phyloP scores from a whole-genome alignment of 345 rosid genomes.

The Eucalyptus coolabah region DNA sequence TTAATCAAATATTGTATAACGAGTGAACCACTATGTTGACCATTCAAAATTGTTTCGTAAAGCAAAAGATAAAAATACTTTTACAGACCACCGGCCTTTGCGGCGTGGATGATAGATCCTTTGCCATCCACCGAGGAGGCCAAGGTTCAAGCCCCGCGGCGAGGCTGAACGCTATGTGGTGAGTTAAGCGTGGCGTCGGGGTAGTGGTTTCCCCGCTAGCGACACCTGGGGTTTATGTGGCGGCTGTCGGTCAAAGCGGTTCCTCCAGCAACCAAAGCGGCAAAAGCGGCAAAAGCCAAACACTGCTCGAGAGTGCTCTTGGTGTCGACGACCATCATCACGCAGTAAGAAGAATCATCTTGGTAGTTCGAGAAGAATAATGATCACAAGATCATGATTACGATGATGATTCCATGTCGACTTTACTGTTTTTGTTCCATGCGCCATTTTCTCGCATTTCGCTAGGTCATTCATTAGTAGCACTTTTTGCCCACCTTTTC shows the following conservation, averaged over 20 bases:
- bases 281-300: neutral
- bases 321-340: neutral
- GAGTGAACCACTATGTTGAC: neutral
- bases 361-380: neutral
- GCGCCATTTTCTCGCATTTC: neutral
- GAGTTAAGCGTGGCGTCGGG: too few relatives aligned
- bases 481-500: neutral
- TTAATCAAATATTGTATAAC: neutral
- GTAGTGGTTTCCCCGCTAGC: too few relatives aligned
- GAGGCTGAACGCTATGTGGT: too few relatives aligned
- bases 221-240: too few relatives aligned
- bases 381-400: neutral
- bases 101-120: too few relatives aligned
- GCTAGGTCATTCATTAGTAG: neutral
- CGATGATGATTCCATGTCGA: neutral
- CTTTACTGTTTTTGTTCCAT: neutral
- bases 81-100: too few relatives aligned
- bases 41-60: neutral
- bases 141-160: too few relatives aligned
- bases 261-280: too few relatives aligned
- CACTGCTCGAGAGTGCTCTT: neutral
- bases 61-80: neutral
- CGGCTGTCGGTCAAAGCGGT: too few relatives aligned
- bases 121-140: too few relatives aligned
- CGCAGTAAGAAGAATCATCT: neutral